phyloP scores from a whole-genome alignment of 257 asterid genomes.

The Plectranthus barbatus region DNA sequence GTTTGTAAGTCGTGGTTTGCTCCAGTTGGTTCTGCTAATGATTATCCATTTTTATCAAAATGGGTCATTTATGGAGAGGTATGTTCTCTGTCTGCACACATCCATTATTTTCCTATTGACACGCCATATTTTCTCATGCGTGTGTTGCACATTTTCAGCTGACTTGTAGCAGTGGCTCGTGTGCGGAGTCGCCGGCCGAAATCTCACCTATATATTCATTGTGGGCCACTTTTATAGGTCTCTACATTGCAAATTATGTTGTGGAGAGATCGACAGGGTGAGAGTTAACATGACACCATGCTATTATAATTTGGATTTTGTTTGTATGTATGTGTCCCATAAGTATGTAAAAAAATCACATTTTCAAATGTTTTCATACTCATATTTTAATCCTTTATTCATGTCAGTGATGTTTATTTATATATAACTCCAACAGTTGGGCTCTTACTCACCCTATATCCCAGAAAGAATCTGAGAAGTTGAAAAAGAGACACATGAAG shows the following conservation, averaged over 20 bases:
- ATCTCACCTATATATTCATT: conserved; percentile 94
- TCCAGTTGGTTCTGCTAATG: conserved; percentile 97
- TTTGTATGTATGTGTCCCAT: background rate
- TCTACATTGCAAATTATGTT: conserved; percentile 98
- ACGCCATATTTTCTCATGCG: conserved; percentile 19
- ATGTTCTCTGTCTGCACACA: conserved; percentile 12
- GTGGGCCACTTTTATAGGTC: conserved; percentile 99
- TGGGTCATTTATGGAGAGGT: conserved; percentile 99
- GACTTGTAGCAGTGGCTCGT: conserved; percentile 66
- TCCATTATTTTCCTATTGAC: background rate
- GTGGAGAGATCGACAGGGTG: conserved; percentile 97
- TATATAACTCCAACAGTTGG: conserved; percentile 54
- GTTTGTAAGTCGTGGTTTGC: conserved; percentile 98
- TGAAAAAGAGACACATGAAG: conserved; percentile 82
- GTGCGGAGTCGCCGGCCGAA: conserved; percentile 83
- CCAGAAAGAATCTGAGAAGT: conserved; percentile 69
- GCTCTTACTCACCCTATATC: conserved; percentile 96
- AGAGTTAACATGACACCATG: conserved; percentile 23
- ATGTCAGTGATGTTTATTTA: background rate
- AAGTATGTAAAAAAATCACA: too few relatives aligned
- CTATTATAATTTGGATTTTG: background rate
- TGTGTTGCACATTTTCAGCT: conserved; percentile 46
- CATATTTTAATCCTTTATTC: background rate
- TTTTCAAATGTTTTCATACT: background rate
- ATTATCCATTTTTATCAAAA: conserved; percentile 85